These are phyloP conservation scores for Pseudomonodictys pantanalensis DNA, from an alignment of 495 filamentous ascomycete genomes.

Conservation along the genomic window DNA sequence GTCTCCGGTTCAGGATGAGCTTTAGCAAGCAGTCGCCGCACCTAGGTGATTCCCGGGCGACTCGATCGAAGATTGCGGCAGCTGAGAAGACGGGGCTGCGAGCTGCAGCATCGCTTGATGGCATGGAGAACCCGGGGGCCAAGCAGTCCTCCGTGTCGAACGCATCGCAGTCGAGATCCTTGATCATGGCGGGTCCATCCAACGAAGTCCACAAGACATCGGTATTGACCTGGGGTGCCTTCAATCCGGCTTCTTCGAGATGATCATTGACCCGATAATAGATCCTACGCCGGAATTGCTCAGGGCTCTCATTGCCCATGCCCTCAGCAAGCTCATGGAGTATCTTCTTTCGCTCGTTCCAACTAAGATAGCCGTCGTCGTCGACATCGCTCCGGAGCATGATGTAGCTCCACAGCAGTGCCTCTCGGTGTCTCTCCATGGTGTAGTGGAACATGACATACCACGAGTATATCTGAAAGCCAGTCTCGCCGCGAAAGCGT, in stretches of 20 bases:
- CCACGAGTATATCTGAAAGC: conserved; percentile 47
- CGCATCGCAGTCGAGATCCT: conserved; percentile 41
- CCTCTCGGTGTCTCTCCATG: conserved; percentile 47
- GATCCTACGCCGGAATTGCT: conserved; percentile 36
- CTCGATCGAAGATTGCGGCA: conserved; percentile 42
- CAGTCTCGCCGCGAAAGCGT: conserved; percentile 44
- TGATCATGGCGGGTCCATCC: conserved; percentile 44
- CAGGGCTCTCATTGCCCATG: conserved; percentile 37
- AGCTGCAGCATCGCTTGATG: conserved; percentile 38
- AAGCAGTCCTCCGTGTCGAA: conserved; percentile 46
- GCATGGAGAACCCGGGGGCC: conserved; percentile 43
- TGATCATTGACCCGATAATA: conserved; percentile 41
- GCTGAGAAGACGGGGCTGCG: conserved; percentile 41
- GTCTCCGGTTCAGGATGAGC: conserved; percentile 39
- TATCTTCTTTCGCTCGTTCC: conserved; percentile 41
- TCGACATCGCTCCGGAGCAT: conserved; percentile 42
- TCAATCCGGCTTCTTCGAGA: conserved; percentile 40
- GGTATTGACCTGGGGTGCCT: conserved; percentile 44
- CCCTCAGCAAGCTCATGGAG: conserved; percentile 40
- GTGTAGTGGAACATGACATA: conserved; percentile 46
- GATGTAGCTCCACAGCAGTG: conserved; percentile 46
- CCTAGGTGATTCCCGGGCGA: conserved; percentile 39
- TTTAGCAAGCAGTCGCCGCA: conserved; percentile 48
- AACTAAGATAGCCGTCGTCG: conserved; percentile 43
- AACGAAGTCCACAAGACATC: conserved; percentile 47